Percentiles rank a stretch among this genome's conserved stretches.
phyloP scores from a whole-genome alignment of 2,329 filamentous ascomycete genomes.

The Alternaria conjuncta region DNA sequence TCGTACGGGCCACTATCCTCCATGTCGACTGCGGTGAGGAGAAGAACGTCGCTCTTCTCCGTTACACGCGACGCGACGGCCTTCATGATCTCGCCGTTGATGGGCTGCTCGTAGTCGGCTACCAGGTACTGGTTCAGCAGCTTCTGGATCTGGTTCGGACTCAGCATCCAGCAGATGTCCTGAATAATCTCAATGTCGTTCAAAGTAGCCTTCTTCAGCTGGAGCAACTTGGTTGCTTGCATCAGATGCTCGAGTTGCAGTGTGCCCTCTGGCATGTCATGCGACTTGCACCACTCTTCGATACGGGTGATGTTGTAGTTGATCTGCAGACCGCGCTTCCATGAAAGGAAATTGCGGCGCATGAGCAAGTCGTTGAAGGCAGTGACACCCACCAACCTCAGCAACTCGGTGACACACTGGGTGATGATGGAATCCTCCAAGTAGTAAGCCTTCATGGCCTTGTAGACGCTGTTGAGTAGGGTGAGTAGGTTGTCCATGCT shows the following conservation, averaged over 20 bases:
- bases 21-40: slow-evolving; percentile 96
- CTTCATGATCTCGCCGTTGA: slow-evolving; percentile 99
- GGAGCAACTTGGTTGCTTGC: slow-evolving; percentile 98
- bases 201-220: slow-evolving; percentile 97
- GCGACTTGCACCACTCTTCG: slow-evolving; percentile 99
- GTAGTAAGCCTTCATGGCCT: slow-evolving; percentile 98
- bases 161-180: slow-evolving; percentile 99
- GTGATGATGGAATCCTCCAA: slow-evolving; percentile 95
- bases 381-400: slow-evolving; percentile 92
- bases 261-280: slow-evolving; percentile 98
- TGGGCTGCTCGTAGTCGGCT: slow-evolving; percentile 98
- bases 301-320: slow-evolving; percentile 99
- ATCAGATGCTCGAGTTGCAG: slow-evolving; percentile 97
- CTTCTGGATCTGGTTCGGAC: slow-evolving; percentile 98
- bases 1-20: slow-evolving; percentile 98
- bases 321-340: slow-evolving; percentile 98
- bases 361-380: slow-evolving; percentile 98
- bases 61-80: slow-evolving; percentile 95
- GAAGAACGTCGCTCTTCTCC: slow-evolving; percentile 95
- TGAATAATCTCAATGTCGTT: slow-evolving; percentile 99
- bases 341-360: slow-evolving; percentile 97
- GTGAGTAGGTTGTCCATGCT: slow-evolving; percentile 99
- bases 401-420: slow-evolving; percentile 91
- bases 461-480: slow-evolving; percentile 94
- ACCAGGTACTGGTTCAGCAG: slow-evolving; percentile 98